Evolutionary conservation across 306 rosid genomes (phyloP), one percentile per base, ranked within the genome.

Genomic region (Arachis stenosperma): DNA sequence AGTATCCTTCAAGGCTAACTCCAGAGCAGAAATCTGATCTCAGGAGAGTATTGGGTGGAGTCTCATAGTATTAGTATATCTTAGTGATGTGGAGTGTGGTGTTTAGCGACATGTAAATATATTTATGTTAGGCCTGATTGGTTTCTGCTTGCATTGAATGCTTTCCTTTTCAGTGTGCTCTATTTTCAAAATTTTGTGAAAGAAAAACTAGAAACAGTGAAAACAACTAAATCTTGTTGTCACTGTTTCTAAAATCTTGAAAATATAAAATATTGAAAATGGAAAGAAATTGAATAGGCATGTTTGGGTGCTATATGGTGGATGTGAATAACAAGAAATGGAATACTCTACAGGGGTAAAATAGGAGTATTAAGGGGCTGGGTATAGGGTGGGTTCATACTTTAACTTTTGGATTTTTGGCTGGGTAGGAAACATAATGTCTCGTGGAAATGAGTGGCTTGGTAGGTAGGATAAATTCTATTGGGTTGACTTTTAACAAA

Each of bases 11-110:
- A 22, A 87, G 90, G 67, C 81, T 94, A 59, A 87, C 93, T 22
- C 12, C 83, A 27, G 93, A 88, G 83, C 97, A 94, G 80, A 94
- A 91, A 77, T 83, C 90, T 69, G 96, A 90, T 79, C 80, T 94
- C 75, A 94, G 82, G 71, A 85, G 96, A 79, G 96, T 88, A 71
- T 80, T 94, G 69, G 91, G 96, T 59, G 88, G 90, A 74, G 77
- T 75, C 79, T 80, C 81, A 22, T 83, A 36, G 37, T 33, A 4
- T 33, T 33, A 0, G 27, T 77, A 61, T 75, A 73, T 78, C 62
- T 69, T 85, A 66, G 82, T 64, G 27, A 22, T 22, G 22, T 79
- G 67, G 55, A 51, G n/a, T 67, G 75, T 59, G 75, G 74, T 58
- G 57, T 55, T 54, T 52, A 48, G 68, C 70, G 72, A 57, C 79